Base-by-base conservation (phyloP, 345 rosid genomes). In the Acer campestre region DNA sequence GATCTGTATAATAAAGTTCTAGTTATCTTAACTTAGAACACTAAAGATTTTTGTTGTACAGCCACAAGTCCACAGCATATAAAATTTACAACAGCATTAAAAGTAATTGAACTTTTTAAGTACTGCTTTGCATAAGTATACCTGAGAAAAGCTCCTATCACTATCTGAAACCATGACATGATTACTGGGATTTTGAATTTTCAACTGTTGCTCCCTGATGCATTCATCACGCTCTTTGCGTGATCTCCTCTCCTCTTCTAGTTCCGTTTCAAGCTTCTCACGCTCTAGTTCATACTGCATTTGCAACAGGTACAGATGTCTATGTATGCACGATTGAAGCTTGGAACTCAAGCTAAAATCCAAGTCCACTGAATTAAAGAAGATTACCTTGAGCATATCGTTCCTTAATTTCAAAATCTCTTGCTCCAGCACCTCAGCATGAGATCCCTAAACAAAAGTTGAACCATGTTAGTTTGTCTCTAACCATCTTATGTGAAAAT, bases 281-380 rank as follows among this genome's bases (percentile, higher is more conserved):
- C 89, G 87, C 75, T 92, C 98, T 70, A 89, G 84, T 85, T 96
- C 99, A 82, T 90, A 96, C 98, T 96, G 90, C 84, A 74, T 81
- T 63, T 73, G 49, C 70, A 25, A 71, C 58, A 73, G 35, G 25
- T 66, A 20, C 27, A 68, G 51, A 11, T 67, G n/a, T 42, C 20
- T 4, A 25, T 8, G n/a, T 31, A 42, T 31, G 63, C 17, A 7
- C 29, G 22, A 61, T 5, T 25, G 16, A 7, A 18, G 29, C 49
- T 59, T 70, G 20, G 63, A 71, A 48, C 55, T 31, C 74, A 59
- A 55, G 61, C 68, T 58, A 71, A 74, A 23, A 12, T 73, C 38
- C 61, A 73, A 40, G 53, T 71, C 71, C 70, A 11, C 68, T 51
- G 80, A 6, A 68, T 71, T 25, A 59, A 17, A 68, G 74, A 51